Evolutionary conservation across 768 basidiomycete genomes (phyloP).

Genomic region (Lactarius trivialis): DNA sequence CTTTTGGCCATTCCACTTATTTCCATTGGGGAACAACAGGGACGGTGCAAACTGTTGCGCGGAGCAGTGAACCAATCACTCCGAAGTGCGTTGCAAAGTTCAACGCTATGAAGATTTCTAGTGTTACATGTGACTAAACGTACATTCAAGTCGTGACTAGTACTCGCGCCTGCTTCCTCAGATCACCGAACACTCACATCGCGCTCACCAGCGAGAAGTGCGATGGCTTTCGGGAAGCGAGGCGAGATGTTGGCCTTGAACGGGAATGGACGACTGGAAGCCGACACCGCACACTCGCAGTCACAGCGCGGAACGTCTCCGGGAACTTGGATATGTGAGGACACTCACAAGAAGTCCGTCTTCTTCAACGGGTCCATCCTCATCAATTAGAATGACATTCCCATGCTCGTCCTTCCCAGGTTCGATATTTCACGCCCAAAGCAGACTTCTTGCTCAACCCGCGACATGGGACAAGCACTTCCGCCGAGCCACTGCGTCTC

Average conservation of each 20-base stretch:
- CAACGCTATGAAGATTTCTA: too few relatives aligned
- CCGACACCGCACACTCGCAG: neutral
- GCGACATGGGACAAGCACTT: neutral
- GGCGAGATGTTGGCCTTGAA: neutral
- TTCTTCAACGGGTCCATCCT: neutral
- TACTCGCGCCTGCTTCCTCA: too few relatives aligned
- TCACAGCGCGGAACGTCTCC: neutral
- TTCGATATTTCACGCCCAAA: constrained; percentile 25
- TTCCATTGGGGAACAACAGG: too few relatives aligned
- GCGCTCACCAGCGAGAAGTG: neutral
- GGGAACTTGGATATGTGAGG: too few relatives aligned
- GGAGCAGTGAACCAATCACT: too few relatives aligned
- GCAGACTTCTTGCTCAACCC: neutral
- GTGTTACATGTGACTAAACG: too few relatives aligned
- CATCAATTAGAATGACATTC: neutral
- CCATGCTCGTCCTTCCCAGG: neutral
- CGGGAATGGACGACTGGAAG: neutral
- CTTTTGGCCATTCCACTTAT: too few relatives aligned
- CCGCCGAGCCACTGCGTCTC: neutral
- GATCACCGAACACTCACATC: neutral
- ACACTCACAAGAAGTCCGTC: neutral
- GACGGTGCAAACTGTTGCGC: too few relatives aligned
- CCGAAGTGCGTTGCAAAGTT: too few relatives aligned
- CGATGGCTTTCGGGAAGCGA: neutral
- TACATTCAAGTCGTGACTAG: too few relatives aligned